Base-by-base conservation (phyloP, 805 yeast genomes). In the Diddensiella santjacobensis region DNA sequence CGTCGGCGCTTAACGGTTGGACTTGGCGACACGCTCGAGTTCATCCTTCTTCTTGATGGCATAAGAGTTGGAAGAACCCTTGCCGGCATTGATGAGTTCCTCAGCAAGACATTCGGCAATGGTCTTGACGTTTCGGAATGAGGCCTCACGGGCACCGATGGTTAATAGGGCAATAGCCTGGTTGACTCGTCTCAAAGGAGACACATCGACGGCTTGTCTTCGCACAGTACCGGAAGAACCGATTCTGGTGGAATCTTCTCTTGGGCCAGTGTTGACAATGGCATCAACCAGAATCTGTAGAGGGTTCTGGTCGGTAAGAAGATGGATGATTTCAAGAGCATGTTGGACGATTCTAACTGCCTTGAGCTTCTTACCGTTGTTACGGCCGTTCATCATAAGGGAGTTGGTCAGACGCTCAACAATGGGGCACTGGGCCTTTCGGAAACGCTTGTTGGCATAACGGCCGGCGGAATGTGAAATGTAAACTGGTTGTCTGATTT, bases 21-120 rank as follows among this genome's bases (percentile, higher is more conserved):
- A 91, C 81, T 93, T 93, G 75, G 99, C 99, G 78, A 93, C 99
- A 87, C 99, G 96, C 85, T 93, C 99, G 77, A 93, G 87, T 84
- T 93, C 99, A 78, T 93, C 99, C 96, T 93, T 93, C 99, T 93
- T 93, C 95, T 93, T 93, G 82, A 93, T 95, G 69, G 99, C 99
- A 77, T 90, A 95, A 71, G 99, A 93, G 76, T 97, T 95, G 65
- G 99, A 90, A 70, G 99, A 93, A 79, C 98, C 98, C 85, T 93
- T 93, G 72, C 95, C 99, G 70, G 99, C 99, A 83, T 93, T 93
- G 77, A 93, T 95, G 77, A 93, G 87, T 84, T 93, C 99, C 83
- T 93, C 99, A 73, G 99, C 98, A 74, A 93, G 87, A 80, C 99
- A 93, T 81, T 93, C 99, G 72, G 99, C 95, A 77, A 93, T 93